Evolutionary conservation across 352 stramenopile species (phyloP).

Genomic region (Phytopythium vexans): DNA sequence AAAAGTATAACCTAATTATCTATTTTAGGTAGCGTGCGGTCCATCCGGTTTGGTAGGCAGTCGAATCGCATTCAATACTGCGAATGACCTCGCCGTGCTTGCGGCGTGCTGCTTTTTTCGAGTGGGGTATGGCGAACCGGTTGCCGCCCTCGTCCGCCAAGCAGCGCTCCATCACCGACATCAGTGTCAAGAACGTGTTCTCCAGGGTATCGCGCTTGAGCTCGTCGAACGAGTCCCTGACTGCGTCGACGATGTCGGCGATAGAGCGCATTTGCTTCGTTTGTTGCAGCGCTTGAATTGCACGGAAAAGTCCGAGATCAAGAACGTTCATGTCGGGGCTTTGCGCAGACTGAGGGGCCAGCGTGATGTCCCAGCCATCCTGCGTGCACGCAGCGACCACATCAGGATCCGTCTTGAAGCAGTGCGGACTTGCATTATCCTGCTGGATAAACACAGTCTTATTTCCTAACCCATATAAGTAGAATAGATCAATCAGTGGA

Average conservation of each 20-base stretch:
- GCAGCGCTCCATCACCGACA: neutral
- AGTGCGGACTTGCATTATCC: constrained; percentile 3
- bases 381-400: neutral
- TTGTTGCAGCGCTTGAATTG: neutral
- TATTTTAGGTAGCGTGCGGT: neutral
- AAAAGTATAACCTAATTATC: neutral
- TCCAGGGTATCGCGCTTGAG: neutral
- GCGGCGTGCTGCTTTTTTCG: neutral
- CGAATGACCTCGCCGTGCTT: neutral
- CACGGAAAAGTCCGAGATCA: constrained; percentile 7
- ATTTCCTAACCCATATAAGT: neutral
- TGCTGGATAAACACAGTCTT: constrained; percentile 2
- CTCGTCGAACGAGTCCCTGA: neutral
- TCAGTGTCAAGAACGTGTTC: neutral
- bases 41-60: neutral
- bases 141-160: neutral
- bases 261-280: neutral
- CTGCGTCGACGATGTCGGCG: neutral
- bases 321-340: constrained; percentile 21
- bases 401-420: neutral
- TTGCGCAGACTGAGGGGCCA: constrained; percentile 11
- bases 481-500: neutral
- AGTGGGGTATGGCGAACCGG: neutral
- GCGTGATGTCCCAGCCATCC: constrained; percentile 2
- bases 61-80: neutral